Conservation (phyloP, 2,329 filamentous ascomycete genomes). For the Microascus cirrosus region DNA sequence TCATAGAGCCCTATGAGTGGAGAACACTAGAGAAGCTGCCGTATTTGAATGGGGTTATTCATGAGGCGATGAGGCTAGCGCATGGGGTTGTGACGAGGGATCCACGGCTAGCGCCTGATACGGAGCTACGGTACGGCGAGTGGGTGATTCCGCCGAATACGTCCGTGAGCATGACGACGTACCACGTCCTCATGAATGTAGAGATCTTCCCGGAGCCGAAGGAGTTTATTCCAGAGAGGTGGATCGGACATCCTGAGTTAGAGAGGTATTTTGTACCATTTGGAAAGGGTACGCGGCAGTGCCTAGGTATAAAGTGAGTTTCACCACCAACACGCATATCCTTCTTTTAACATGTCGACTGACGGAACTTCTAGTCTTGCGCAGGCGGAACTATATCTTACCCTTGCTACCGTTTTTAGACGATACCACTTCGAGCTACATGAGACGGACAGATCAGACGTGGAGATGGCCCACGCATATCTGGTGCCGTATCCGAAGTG, state of each 20-base stretch:
- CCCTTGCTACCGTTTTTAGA: conserved; percentile 10
- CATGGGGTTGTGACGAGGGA: conserved; percentile 20
- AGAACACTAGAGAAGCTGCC: conserved; percentile 19
- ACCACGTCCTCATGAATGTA: conserved; percentile 14
- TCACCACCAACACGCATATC: background rate
- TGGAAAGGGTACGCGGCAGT: conserved; percentile 11
- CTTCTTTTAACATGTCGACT: background rate
- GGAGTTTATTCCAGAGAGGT: conserved; percentile 16
- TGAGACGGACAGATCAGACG: conserved; percentile 13
- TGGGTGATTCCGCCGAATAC: conserved; percentile 18
- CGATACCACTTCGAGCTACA: conserved; percentile 14
- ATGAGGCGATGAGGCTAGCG: conserved; percentile 26
- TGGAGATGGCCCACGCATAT: conserved; percentile 9
- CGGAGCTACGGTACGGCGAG: conserved; percentile 15
- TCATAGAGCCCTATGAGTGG: conserved; percentile 8
- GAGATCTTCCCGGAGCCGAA: conserved; percentile 11
- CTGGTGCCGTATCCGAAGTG: conserved; percentile 9
- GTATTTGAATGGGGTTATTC: conserved; percentile 25
- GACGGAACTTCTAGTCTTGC: conserved; percentile 9
- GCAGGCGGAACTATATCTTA: conserved; percentile 12
- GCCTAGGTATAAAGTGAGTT: conserved; percentile 13
- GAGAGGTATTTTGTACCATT: conserved; percentile 13
- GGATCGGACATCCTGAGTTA: conserved; percentile 9
- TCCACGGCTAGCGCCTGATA: conserved; percentile 17
- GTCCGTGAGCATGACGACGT: conserved; percentile 24